Evolutionary conservation across 371 early-diverging fungal genomes (phyloP).

Genomic region (Syncephalastrum sp.): DNA sequence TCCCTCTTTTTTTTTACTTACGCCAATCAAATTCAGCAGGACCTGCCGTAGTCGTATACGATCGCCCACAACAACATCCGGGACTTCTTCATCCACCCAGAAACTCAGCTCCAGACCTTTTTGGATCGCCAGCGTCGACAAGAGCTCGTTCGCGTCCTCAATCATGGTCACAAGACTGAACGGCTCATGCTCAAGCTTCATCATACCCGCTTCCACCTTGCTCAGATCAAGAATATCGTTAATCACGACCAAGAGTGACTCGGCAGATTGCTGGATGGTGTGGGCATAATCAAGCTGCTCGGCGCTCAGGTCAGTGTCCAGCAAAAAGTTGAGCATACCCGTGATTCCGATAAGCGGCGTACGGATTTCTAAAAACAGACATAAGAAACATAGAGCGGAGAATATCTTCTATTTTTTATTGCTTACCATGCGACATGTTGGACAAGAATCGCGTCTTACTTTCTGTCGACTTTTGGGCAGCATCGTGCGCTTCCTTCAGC

Average conservation of each 20-base stretch:
- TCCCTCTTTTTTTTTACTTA: constrained; percentile 19
- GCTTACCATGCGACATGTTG: constrained; percentile 66
- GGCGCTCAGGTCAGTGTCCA: constrained; percentile 60
- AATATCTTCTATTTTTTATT: background rate
- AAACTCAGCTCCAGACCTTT: constrained; percentile 61
- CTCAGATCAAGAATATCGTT: constrained; percentile 71
- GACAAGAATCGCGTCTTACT: constrained; percentile 69
- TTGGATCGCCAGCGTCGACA: constrained; percentile 61
- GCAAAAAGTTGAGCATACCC: constrained; percentile 64
- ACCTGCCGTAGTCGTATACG: constrained; percentile 60
- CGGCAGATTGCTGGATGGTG: constrained; percentile 65
- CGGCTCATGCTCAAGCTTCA: constrained; percentile 65
- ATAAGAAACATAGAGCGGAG: background rate
- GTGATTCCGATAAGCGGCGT: constrained; percentile 69
- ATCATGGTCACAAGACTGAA: constrained; percentile 61
- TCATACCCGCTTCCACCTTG: constrained; percentile 73
- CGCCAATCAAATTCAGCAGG: constrained; percentile 55
- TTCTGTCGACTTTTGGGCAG: constrained; percentile 67
- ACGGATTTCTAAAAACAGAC: constrained; percentile 50
- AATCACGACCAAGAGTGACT: constrained; percentile 62
- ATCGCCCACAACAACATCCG: constrained; percentile 59
- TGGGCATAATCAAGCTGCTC: constrained; percentile 69
- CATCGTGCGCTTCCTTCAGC: constrained; percentile 68
- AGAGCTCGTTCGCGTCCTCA: constrained; percentile 60
- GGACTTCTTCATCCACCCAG: constrained; percentile 60